Percentiles rank a stretch among this genome's conserved stretches.
phyloP scores from a whole-genome alignment of 345 rosid species.

The sweet orange (Citrus sinensis) region DNA sequence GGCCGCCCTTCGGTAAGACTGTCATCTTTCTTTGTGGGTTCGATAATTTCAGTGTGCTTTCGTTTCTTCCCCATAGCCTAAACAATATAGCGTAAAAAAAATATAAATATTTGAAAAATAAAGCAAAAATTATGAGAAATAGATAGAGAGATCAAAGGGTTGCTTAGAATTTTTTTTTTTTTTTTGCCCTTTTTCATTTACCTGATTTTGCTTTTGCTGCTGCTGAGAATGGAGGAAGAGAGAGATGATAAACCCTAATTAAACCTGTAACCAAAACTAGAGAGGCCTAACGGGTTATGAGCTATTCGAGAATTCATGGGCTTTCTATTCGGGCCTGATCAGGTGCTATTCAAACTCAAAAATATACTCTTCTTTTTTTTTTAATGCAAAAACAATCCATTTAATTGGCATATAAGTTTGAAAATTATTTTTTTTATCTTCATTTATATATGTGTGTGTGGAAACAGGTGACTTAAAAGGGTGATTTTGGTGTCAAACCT shows the following conservation, averaged over 20 bases:
- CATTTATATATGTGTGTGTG: too few species aligned
- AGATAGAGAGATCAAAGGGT: background rate
- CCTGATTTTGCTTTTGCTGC: background rate
- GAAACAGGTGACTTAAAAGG: too few species aligned
- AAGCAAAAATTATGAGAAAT: background rate
- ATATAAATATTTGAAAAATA: background rate
- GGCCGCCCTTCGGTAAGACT: conserved; percentile 53
- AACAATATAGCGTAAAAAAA: background rate
- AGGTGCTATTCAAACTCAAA: background rate
- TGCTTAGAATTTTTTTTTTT: background rate
- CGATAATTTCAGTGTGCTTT: conserved; percentile 64
- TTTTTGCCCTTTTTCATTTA: background rate
- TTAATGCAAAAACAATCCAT: background rate
- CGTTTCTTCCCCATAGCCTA: conserved; percentile 70
- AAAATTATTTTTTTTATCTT: too few species aligned
- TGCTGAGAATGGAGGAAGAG: background rate
- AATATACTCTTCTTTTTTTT: background rate
- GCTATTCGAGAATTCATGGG: background rate
- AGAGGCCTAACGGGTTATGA: background rate
- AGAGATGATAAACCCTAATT: background rate
- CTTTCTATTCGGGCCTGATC: background rate
- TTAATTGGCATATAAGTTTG: background rate
- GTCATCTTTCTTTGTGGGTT: conserved; percentile 45
- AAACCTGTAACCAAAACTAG: background rate
- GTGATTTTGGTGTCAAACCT: too few species aligned